Evolutionary conservation across 108 stramenopile genomes (phyloP).

Genomic region (Nitzschia palea): DNA sequence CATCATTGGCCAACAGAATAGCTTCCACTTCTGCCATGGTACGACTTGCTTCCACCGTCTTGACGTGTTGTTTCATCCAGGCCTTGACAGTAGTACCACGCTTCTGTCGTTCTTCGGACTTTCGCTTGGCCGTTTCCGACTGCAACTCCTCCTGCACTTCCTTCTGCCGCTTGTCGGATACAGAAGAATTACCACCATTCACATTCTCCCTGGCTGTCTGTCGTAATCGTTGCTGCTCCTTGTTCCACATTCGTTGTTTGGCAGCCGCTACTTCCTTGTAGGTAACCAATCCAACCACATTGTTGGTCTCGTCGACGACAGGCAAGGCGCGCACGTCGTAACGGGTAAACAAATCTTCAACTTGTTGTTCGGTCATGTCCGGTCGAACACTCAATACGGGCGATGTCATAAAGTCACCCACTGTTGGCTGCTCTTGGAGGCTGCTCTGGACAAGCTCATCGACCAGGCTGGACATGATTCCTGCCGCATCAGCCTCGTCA

Average conservation of each 20-base stretch:
- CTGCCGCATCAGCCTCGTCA: slow-evolving; percentile 68
- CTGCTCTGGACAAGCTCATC: slow-evolving; percentile 71
- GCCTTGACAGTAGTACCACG: slow-evolving; percentile 78
- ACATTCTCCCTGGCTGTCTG: slow-evolving; percentile 25
- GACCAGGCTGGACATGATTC: slow-evolving; percentile 64
- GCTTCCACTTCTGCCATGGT: slow-evolving; percentile 87
- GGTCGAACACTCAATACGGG: slow-evolving; percentile 73
- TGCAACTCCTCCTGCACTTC: slow-evolving; percentile 39
- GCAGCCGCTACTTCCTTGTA: slow-evolving; percentile 90
- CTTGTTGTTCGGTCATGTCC: slow-evolving; percentile 83
- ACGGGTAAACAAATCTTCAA: slow-evolving; percentile 82
- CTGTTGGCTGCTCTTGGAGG: slow-evolving; percentile 62
- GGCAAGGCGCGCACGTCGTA: slow-evolving; percentile 88
- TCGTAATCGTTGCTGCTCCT: slow-evolving; percentile 69
- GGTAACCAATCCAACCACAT: slow-evolving; percentile 84
- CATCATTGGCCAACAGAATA: slow-evolving; percentile 78
- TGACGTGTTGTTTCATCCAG: slow-evolving; percentile 91
- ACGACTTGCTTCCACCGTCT: slow-evolving; percentile 60
- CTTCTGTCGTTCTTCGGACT: slow-evolving; percentile 46
- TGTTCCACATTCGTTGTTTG: slow-evolving; percentile 79
- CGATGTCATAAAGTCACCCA: slow-evolving; percentile 86
- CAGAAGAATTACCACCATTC: slow-evolving; percentile 8
- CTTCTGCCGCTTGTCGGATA: slow-evolving; percentile 25
- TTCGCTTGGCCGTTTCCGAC: slow-evolving; percentile 36
- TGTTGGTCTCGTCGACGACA: slow-evolving; percentile 78